Base-by-base conservation (phyloP, 441 rosid genomes). In the Arabidopsis lyrata region DNA sequence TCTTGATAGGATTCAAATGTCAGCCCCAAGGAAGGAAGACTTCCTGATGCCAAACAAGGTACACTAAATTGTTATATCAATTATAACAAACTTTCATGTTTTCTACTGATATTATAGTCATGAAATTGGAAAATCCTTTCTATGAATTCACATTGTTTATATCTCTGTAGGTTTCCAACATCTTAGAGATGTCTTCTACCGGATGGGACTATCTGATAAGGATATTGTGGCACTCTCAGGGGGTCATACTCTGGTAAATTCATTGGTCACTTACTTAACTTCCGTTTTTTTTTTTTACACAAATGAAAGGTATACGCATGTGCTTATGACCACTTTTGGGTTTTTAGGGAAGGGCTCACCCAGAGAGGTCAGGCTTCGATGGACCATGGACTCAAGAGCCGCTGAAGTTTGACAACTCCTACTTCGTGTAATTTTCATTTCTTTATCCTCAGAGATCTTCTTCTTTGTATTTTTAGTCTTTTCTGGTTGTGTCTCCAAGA, bases 161-260 rank as follows among this genome's bases (percentile, higher is more conserved):
- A 48, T 72, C 58, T 16, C 64, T 61, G 32, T 71, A 93, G 98
- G 95, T 47, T 79, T 82, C 22, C 66, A 78, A 20, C 97, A 90
- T 83, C 81, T 90, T 48, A 86, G 84, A 79, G 92, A 90, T 68
- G 71, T 94, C 58, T 94, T 94, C 73, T 74, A 85, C 72, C 89
- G 96, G 50, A 94, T 94, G 97, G 97, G 96, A 70, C 63, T 91
- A 35, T 85, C 92, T 52, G 93, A 90, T 85, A 87, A 86, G 80
- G 96, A 94, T 68, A 90, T 88, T 15, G 96, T 94, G 65, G 98
- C 96, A 50, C 89, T 94, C 77, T 94, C 97, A n/a, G 97, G 97
- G 49, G 98, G 69, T 70, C 98, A 94, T 70, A 90, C 98, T 68
- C 82, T 94, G 87, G 97, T 94, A 88, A 50, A 15, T 77, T 59